Evolutionary conservation across 176 grass and related monocot species (phyloP).

Genomic region (Urochloa ruziziensis): DNA sequence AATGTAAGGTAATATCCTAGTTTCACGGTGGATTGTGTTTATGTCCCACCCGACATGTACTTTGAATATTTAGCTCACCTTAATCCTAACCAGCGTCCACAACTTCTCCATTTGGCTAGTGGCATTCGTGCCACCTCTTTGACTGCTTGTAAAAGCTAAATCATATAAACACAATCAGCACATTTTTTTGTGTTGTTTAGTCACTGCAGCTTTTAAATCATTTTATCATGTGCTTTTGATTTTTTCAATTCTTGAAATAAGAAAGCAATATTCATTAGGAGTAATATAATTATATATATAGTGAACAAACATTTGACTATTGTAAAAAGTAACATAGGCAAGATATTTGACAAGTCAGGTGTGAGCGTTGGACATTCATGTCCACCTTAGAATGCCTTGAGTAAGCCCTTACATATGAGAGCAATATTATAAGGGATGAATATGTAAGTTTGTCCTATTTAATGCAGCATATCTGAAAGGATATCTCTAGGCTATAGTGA

Average conservation of each 20-base stretch:
- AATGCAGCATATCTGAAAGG: not conserved
- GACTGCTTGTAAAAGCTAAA: not conserved
- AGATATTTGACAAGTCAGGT: not conserved
- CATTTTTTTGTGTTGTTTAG: not conserved
- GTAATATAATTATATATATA: not conserved
- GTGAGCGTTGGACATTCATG: not conserved
- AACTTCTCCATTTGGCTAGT: not conserved
- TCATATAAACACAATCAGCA: not conserved
- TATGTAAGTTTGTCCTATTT: not conserved
- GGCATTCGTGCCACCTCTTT: not conserved
- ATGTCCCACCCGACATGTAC: not conserved
- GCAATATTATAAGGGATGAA: not conserved
- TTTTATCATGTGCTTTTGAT: not conserved
- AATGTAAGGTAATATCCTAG: not conserved
- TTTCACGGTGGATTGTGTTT: not conserved
- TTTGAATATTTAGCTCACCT: not conserved
- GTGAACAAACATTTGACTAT: not conserved
- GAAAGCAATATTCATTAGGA: not conserved
- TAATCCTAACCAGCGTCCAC: not conserved
- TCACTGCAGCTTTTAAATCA: not conserved
- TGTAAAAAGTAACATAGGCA: not conserved
- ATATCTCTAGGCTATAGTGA: not conserved
- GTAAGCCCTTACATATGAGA: not conserved
- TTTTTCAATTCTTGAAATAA: not conserved
- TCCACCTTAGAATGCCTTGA: not conserved